phyloP scores from a whole-genome alignment of 169 alveolate genomes.

The Cryptosporidium sp. region DNA sequence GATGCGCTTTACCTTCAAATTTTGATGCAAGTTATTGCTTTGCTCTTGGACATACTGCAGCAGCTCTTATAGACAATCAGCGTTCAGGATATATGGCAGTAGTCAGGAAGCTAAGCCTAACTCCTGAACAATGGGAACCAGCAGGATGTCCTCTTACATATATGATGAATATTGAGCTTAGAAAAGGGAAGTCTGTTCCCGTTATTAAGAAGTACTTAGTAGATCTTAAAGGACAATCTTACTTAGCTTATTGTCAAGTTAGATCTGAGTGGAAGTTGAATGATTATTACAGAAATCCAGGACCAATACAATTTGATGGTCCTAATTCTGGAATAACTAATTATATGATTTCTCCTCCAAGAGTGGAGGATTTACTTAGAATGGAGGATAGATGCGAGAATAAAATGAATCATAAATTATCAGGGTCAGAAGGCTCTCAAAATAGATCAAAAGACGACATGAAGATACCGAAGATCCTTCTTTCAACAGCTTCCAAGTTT shows the following conservation, averaged over 20 bases:
- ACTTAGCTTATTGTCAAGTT: constrained; percentile 80
- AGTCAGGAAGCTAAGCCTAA: constrained; percentile 79
- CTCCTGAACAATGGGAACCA: constrained; percentile 86
- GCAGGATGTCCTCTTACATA: constrained; percentile 91
- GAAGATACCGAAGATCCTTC: not conserved
- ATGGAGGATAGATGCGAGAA: not conserved
- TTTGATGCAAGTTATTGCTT: constrained; percentile 90
- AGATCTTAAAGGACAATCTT: constrained; percentile 84
- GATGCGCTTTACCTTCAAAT: constrained; percentile 89
- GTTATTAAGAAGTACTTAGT: constrained; percentile 88
- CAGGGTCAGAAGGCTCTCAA: not conserved
- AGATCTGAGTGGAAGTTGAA: constrained; percentile 87
- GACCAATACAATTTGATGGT: constrained; percentile 88
- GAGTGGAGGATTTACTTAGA: constrained; percentile 69
- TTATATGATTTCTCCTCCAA: constrained; percentile 81
- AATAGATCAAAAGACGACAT: constrained; percentile 4
- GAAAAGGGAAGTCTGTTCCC: constrained; percentile 88
- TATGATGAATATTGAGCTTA: constrained; percentile 90
- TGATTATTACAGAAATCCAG: constrained; percentile 85
- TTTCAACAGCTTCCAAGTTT: constrained; percentile 22
- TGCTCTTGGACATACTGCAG: constrained; percentile 87
- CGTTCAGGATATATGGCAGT: constrained; percentile 88
- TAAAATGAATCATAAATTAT: not conserved
- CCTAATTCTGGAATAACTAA: constrained; percentile 64
- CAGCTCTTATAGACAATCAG: constrained; percentile 81